Conservation (phyloP, 2,329 filamentous ascomycete genomes). For the Raffaelea deltoideospora region DNA sequence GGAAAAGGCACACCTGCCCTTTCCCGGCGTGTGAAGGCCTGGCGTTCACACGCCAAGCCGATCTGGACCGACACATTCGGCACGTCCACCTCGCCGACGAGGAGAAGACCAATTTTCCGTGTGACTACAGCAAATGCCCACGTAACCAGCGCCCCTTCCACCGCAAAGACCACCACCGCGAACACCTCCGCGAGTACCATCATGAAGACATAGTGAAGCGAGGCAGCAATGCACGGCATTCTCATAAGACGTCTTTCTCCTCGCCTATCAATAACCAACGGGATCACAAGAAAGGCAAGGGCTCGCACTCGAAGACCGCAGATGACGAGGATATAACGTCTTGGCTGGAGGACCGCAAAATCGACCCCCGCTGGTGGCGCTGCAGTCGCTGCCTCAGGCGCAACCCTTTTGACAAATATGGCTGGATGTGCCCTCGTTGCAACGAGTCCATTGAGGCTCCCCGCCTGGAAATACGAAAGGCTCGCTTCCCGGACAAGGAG, state of each 20-base stretch:
- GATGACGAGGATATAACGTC: too few species aligned
- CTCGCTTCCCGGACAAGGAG: too few species aligned
- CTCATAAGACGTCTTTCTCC: neutral
- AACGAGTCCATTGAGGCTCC: slow-evolving; percentile 29
- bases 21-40: slow-evolving; percentile 25
- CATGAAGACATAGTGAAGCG: slow-evolving; percentile 37
- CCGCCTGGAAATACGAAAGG: slow-evolving; percentile 1
- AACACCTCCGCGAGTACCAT: slow-evolving; percentile 41
- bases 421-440: slow-evolving; percentile 32
- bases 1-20: slow-evolving; percentile 19
- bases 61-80: slow-evolving; percentile 36
- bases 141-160: slow-evolving; percentile 31
- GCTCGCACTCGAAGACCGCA: neutral
- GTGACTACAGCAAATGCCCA: slow-evolving; percentile 35
- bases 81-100: slow-evolving; percentile 29
- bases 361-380: slow-evolving; percentile 33
- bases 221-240: slow-evolving; percentile 13
- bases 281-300: neutral
- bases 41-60: slow-evolving; percentile 35
- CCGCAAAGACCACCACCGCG: slow-evolving; percentile 40
- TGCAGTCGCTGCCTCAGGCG: slow-evolving; percentile 36
- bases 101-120: slow-evolving; percentile 27
- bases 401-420: slow-evolving; percentile 22
- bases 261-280: neutral
- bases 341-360: slow-evolving; percentile 24